Evolutionary conservation across 1,139 yeast species (phyloP), one percentile per base, ranked within the genome.

Genomic region (Casaregolazyma lundiana): DNA sequence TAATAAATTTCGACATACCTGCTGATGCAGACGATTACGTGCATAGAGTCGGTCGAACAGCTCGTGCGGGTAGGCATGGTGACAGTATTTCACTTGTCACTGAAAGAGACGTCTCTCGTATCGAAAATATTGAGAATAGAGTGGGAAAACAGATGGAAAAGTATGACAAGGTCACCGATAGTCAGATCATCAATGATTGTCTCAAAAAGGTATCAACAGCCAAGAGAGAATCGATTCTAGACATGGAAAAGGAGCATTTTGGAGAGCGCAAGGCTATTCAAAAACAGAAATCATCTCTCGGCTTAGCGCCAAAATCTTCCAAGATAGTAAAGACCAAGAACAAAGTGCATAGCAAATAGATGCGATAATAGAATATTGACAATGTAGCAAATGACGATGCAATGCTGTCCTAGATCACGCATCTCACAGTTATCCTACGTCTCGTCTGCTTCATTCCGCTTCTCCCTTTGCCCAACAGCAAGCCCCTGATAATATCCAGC

Each of bases 1-100:
- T 94, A 35, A 70, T 94, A 29, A 92, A 94, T 63, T 92, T 78
- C 61, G 98, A 94, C 62, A 78, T 92, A 32, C 98, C 98, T 4
- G 89, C 95, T 3, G 97, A 92, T 64, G 90, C 98, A 0, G 97
- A 92, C 64, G 97, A 90, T 64, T 94, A 85, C 60, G 87, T 92
- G 49, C 99, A 92, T 69, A 75, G 99, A 64, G 96, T 90, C n/a
- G 99, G 99, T 75, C 88, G 99, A 80, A 92, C 98, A 16, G 99
- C 98, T n/a, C 85, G 99, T 76, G 98, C 98, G 3, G 97, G 97
- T 4, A 75, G 95, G 59, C 70, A 72, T 46, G 92, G 92, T 63
- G 81, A 76, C 53, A 71, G 83, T 16, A 65, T 84, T 2, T 79
- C 94, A 11, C 75, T 92, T 50, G 84, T 92, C 4, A 79, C 95